These are phyloP conservation scores for Lizonia empirigonia DNA, from an alignment of 2,329 filamentous ascomycete genomes.

Conservation along the genomic window DNA sequence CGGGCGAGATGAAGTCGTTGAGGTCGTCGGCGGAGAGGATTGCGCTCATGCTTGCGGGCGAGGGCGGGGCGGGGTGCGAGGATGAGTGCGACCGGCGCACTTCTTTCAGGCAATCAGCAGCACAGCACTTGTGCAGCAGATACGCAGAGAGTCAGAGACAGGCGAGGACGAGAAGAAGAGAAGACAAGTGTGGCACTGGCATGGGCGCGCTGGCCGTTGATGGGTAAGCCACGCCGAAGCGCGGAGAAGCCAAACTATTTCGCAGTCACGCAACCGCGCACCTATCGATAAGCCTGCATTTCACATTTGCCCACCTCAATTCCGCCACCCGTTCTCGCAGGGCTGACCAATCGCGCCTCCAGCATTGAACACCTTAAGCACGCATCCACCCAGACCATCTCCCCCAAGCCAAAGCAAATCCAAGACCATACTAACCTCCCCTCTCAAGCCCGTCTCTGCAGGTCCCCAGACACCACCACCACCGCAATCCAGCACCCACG, in stretches of 20 bases:
- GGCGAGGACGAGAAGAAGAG: background rate
- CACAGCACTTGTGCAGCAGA: background rate
- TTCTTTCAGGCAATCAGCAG: background rate
- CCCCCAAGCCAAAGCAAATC: too few relatives aligned
- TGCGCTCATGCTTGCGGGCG: conserved; percentile 73
- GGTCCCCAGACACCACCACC: background rate
- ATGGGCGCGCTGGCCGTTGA: too few relatives aligned
- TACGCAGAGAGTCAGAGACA: too few relatives aligned
- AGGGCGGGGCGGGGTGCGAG: conserved; percentile 22
- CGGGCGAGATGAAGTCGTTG: conserved; percentile 98
- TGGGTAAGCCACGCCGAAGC: conserved; percentile 23
- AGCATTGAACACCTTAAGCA: conserved; percentile 4
- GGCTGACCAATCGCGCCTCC: conserved; percentile 4
- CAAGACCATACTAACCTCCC: too few relatives aligned
- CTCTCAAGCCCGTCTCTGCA: too few relatives aligned
- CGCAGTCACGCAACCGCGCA: conserved; percentile 22
- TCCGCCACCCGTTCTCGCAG: conserved; percentile 23
- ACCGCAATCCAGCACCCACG: conserved; percentile 2
- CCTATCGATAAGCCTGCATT: conserved; percentile 43
- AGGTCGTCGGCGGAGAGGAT: conserved; percentile 96
- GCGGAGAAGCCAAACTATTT: conserved; percentile 31
- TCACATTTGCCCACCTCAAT: conserved; percentile 30
- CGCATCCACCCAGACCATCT: too few relatives aligned
- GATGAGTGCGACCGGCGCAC: conserved; percentile 19
- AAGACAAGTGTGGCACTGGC: conserved; percentile 2